phyloP scores from a whole-genome alignment of 2,329 filamentous ascomycete species.

The Sporothrix dimorphospora region DNA sequence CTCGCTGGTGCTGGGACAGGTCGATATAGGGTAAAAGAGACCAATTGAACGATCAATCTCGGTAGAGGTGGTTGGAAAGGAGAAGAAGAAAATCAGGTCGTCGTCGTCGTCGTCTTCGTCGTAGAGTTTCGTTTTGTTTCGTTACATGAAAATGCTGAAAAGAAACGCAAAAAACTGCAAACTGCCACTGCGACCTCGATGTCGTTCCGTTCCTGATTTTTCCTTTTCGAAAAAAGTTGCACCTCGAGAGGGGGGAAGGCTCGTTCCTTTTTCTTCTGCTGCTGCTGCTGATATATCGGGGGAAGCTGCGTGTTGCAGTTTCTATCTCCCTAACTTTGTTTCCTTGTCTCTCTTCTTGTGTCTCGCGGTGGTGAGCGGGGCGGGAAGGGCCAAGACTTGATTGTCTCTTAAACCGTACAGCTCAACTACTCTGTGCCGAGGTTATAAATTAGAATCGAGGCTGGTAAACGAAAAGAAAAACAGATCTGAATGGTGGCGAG shows the following conservation, averaged over 20 bases:
- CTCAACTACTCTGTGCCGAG: conserved; percentile 24
- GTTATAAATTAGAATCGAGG: conserved; percentile 9
- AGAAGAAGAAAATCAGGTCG: not conserved
- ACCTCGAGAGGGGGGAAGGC: not conserved
- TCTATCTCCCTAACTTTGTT: not conserved
- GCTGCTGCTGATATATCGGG: not conserved
- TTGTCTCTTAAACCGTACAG: conserved; percentile 26
- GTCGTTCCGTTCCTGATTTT: conserved; percentile 3
- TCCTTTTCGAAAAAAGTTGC: not conserved
- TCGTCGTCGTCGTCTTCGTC: conserved; percentile 27
- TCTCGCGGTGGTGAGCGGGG: conserved; percentile 21
- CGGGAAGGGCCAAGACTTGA: conserved; percentile 20
- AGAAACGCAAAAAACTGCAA: conserved; percentile 25
- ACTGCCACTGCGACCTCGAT: conserved; percentile 2
- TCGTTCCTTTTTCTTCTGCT: conserved; percentile 3
- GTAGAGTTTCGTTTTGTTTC: conserved; percentile 28
- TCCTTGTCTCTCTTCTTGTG: conserved; percentile 3
- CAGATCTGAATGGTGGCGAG: conserved; percentile 4
- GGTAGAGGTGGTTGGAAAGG: not conserved
- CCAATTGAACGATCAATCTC: not conserved
- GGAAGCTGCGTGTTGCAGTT: conserved; percentile 13
- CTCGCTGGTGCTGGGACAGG: not conserved
- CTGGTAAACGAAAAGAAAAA: not conserved
- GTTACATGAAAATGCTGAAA: conserved; percentile 21
- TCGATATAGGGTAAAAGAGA: not conserved